A percentile compares a stretch with the other conserved stretches of the same genome.
Conservation (phyloP, 75 land plant genomes). For the Picea glauca region DNA sequence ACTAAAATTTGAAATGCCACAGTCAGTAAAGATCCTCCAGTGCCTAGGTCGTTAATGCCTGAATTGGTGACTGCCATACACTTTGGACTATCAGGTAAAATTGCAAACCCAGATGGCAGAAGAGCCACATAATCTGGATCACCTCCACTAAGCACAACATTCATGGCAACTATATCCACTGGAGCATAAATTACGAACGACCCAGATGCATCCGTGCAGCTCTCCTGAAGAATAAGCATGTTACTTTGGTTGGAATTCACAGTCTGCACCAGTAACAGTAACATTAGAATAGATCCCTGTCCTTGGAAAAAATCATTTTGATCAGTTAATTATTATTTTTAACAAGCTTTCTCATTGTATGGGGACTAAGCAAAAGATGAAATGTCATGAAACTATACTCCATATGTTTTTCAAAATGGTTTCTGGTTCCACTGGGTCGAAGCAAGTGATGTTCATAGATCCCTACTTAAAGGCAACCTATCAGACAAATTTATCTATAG, state of each 20-base stretch:
- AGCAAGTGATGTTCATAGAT: neutral
- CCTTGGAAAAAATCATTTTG: neutral
- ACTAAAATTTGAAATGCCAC: slow-evolving; percentile 26
- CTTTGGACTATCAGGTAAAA: slow-evolving; percentile 14
- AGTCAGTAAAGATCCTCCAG: slow-evolving; percentile 22
- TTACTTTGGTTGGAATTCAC: slow-evolving; percentile 43
- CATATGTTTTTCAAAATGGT: neutral
- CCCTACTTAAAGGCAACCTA: neutral
- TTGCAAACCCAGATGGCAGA: slow-evolving; percentile 24
- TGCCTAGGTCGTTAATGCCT: neutral
- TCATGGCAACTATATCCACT: slow-evolving; percentile 21
- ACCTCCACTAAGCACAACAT: slow-evolving; percentile 19
- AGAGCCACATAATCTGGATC: slow-evolving; percentile 18
- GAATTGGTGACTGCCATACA: neutral
- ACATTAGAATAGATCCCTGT: neutral
- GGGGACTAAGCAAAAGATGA: neutral
- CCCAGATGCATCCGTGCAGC: slow-evolving; percentile 20
- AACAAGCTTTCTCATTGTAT: neutral
- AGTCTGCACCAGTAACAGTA: slow-evolving; percentile 36
- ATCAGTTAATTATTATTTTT: neutral
- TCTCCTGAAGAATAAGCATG: slow-evolving; percentile 24
- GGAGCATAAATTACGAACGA: slow-evolving; percentile 25
- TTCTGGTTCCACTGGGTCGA: neutral
- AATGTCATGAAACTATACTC: neutral
- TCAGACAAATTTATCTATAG: no score